Base-by-base conservation (phyloP, 306 rosid species). In the Castanea crenata region DNA sequence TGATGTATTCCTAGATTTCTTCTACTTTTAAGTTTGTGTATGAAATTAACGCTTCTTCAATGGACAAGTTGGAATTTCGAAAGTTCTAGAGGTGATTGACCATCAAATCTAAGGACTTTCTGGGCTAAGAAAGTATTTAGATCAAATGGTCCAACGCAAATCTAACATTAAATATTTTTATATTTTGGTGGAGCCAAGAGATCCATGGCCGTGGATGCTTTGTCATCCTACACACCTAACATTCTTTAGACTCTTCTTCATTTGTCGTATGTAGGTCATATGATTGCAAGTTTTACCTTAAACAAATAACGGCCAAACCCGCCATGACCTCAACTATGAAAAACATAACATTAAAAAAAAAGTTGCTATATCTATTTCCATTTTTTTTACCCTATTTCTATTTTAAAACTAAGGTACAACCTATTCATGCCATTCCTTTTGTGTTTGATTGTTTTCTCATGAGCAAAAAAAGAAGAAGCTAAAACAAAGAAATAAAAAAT, bases 71-170 rank as follows among this genome's bases (percentile, higher is more conserved):
- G 78, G 44, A 29, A 49, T 70, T 71, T 63, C 12, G 14, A 63
- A 49, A 72, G 65, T 52, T 21, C 74, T 15, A 57, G 52, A 32
- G 25, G 21, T 3, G 34, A 71, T 75, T 55, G 88, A 87, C 91
- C 78, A 75, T 10, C 67, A 77, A 77, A 58, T 79, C 55, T 56
- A 74, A 20, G 34, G 69, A 80, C 83, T 81, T 74, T 57, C 31
- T 23, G 15, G 38, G 14, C 54, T 12, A 12, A 16, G 18, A 73
- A 81, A 69, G 78, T 76, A 79, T 71, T 56, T 56, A 80, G 20
- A 79, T 81, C 86, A 1, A 56, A 81, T 65, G 85, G 86, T 52
- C 31, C 56, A 78, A 34, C 62, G 46, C 23, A 75, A 76, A 76
- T 81, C 63, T 63, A 55, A 25, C 76, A 63, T 76, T n/a, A 83